Conservation (phyloP, 495 filamentous ascomycete genomes). For the Tuber umbilicatum region DNA sequence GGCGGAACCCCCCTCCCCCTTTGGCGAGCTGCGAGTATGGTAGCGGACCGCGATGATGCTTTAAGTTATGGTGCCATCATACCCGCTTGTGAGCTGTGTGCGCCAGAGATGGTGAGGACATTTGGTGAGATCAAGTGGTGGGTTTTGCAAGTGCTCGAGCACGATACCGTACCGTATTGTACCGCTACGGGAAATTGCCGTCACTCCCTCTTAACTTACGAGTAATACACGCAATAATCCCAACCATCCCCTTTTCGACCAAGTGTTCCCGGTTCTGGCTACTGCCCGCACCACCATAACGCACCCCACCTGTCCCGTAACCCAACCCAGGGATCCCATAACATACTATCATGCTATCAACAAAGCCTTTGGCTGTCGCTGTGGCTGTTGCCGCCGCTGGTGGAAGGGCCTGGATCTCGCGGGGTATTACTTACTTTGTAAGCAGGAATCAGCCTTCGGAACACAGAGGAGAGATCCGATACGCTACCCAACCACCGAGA, state of each 20-base stretch:
- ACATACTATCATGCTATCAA: not conserved
- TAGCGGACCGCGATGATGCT: no score
- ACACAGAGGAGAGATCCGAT: not conserved
- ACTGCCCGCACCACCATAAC: not conserved
- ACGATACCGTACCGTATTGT: no score
- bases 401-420: conserved; percentile 1
- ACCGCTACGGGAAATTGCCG: no score
- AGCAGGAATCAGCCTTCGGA: not conserved
- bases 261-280: not conserved
- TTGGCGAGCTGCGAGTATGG: no score
- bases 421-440: not conserved
- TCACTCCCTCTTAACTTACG: no score
- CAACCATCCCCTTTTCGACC: not conserved
- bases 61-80: no score
- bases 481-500: not conserved
- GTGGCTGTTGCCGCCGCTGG: not conserved
- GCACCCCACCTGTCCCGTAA: not conserved
- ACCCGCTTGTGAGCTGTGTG: no score
- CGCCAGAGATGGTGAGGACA: no score
- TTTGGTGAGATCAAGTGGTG: no score
- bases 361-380: not conserved
- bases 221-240: no score
- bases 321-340: not conserved
- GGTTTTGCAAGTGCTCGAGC: no score
- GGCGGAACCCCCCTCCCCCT: no score